phyloP scores from a whole-genome alignment of 129 eudicot genomes.

The Silybum marianum region DNA sequence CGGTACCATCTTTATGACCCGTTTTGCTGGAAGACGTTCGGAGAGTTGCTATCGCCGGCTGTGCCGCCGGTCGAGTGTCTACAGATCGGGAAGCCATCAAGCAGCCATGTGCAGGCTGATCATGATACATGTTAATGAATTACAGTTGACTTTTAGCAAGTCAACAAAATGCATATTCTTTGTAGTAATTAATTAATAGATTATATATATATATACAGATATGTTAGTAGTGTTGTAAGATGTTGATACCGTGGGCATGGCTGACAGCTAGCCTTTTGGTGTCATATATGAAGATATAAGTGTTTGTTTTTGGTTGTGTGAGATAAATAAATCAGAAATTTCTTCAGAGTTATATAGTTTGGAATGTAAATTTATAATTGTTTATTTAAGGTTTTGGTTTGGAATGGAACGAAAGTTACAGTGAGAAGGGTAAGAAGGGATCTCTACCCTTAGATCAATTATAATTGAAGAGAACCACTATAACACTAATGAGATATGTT shows the following conservation, averaged over 20 bases:
- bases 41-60: slow-evolving; percentile 59
- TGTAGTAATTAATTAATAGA: slow-evolving; percentile 38
- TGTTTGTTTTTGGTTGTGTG: slow-evolving; percentile 28
- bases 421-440: too few species aligned
- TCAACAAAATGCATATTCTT: slow-evolving; percentile 45
- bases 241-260: slow-evolving; percentile 15
- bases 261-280: slow-evolving; percentile 18
- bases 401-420: too few species aligned
- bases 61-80: slow-evolving; percentile 71
- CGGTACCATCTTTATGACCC: slow-evolving; percentile 64
- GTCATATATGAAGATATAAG: slow-evolving; percentile 25
- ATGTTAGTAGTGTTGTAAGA: slow-evolving; percentile 27
- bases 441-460: too few species aligned
- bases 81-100: slow-evolving; percentile 67
- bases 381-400: too few species aligned
- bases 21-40: slow-evolving; percentile 79
- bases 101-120: slow-evolving; percentile 55
- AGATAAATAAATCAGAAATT: slow-evolving; percentile 21
- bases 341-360: slow-evolving; percentile 1
- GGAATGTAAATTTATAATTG: not conserved
- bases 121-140: slow-evolving; percentile 53
- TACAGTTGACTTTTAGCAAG: slow-evolving; percentile 31
- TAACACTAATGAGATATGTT: too few species aligned
- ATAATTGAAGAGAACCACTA: too few species aligned
- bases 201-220: slow-evolving; percentile 23